These are phyloP conservation scores for Tremella yokohamensis DNA, from an alignment of 768 basidiomycete species.

Conservation along the genomic window DNA sequence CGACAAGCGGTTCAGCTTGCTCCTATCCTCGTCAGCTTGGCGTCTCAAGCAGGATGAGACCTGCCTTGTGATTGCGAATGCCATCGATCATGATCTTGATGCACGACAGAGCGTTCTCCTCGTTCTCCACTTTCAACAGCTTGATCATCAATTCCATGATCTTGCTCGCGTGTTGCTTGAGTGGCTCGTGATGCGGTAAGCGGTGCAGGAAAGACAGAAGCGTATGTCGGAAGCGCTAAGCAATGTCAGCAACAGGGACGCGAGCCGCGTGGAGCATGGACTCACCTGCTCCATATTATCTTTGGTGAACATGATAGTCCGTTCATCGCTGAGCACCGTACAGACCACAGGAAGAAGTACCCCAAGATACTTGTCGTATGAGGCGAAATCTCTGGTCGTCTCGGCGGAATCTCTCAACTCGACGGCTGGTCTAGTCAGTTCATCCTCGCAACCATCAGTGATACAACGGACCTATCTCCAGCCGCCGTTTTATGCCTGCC, in stretches of 20 bases:
- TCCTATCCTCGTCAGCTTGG: constrained; percentile 13
- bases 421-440: constrained; percentile 15
- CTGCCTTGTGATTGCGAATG: constrained; percentile 66
- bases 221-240: constrained; percentile 74
- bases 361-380: constrained; percentile 44
- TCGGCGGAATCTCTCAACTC: constrained; percentile 50
- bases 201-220: constrained; percentile 87
- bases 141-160: constrained; percentile 79
- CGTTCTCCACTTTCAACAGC: constrained; percentile 82
- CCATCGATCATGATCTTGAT: constrained; percentile 91
- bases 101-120: constrained; percentile 84
- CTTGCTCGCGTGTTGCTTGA: constrained; percentile 63
- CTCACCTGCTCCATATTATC: constrained; percentile 51
- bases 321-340: constrained; percentile 37
- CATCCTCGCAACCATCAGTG: not conserved
- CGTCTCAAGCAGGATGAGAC: constrained; percentile 9
- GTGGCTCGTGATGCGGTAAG: constrained; percentile 73
- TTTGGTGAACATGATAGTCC: constrained; percentile 52
- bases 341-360: constrained; percentile 40
- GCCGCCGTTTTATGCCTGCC: constrained; percentile 22
- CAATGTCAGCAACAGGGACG: not conserved
- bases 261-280: not conserved
- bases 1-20: constrained; percentile 65
- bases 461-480: constrained; percentile 24
- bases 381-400: constrained; percentile 37